These are phyloP conservation scores for Gentiana dahurica DNA, from an alignment of 257 asterid species.

Conservation along the genomic window DNA sequence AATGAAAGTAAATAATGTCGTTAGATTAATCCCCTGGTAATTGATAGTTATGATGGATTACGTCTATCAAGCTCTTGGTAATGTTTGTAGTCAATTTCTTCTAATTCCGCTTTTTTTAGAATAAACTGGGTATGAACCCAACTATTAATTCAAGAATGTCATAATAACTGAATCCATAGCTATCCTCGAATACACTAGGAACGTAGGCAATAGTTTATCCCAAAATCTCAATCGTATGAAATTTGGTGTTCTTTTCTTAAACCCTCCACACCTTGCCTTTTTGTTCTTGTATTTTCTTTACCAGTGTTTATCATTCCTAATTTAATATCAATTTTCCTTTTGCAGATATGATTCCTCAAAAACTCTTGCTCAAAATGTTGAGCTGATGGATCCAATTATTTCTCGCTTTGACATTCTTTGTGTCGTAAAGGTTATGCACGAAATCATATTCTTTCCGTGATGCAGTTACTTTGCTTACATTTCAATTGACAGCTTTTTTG, in stretches of 20 bases:
- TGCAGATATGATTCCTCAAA: slow-evolving; percentile 91
- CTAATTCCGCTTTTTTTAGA: too few species aligned
- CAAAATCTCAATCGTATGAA: too few species aligned
- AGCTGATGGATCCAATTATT: slow-evolving; percentile 83
- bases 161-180: too few species aligned
- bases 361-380: slow-evolving; percentile 81
- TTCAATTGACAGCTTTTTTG: slow-evolving; percentile 3
- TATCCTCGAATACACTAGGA: too few species aligned
- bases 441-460: background rate
- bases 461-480: slow-evolving; percentile 6
- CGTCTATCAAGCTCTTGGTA: background rate
- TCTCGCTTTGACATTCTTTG: slow-evolving; percentile 95
- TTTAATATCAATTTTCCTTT: slow-evolving; percentile 10
- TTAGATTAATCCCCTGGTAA: background rate
- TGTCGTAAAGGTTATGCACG: slow-evolving; percentile 59
- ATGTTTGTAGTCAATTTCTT: too few species aligned
- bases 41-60: background rate
- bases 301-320: background rate
- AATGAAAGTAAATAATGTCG: background rate
- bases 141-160: too few species aligned
- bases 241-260: too few species aligned
- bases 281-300: slow-evolving; percentile 1
- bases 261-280: background rate
- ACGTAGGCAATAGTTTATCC: too few species aligned
- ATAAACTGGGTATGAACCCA: too few species aligned